A percentile compares a stretch with the other conserved stretches of the same genome.
These are phyloP conservation scores for Jackrogersella minutella DNA, from an alignment of 495 filamentous ascomycete species.

Conservation along the genomic window DNA sequence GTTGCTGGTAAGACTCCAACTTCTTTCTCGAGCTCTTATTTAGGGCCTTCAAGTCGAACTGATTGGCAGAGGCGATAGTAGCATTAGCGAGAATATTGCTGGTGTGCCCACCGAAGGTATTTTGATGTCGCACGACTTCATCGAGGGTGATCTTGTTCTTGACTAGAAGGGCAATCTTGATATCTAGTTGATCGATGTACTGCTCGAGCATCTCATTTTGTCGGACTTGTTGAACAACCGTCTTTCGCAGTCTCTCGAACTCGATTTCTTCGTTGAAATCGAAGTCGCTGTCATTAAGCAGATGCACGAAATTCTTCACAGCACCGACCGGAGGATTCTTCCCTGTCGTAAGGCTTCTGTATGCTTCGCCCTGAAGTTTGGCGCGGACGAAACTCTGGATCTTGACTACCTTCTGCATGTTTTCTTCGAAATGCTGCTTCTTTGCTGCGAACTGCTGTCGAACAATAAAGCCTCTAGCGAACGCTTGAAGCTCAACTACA, in stretches of 20 bases:
- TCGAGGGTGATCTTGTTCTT: slow-evolving; percentile 99
- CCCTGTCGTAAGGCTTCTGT: slow-evolving; percentile 94
- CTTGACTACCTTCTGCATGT: slow-evolving; percentile 99
- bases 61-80: slow-evolving; percentile 86
- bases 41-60: slow-evolving; percentile 94
- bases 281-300: slow-evolving; percentile 97
- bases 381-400: slow-evolving; percentile 95
- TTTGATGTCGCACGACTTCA: slow-evolving; percentile 96
- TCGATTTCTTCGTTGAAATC: slow-evolving; percentile 99
- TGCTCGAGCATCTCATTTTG: slow-evolving; percentile 97
- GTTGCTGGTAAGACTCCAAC: slow-evolving; percentile 94
- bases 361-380: slow-evolving; percentile 94
- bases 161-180: slow-evolving; percentile 97
- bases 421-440: slow-evolving; percentile 86
- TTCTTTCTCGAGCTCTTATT: slow-evolving; percentile 96
- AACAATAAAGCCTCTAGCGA: slow-evolving; percentile 75
- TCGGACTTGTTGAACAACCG: slow-evolving; percentile 93
- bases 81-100: slow-evolving; percentile 86
- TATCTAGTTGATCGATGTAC: slow-evolving; percentile 97
- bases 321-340: slow-evolving; percentile 97
- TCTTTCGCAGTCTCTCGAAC: slow-evolving; percentile 90
- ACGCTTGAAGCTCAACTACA: slow-evolving; percentile 77
- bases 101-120: slow-evolving; percentile 91
- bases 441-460: slow-evolving; percentile 81
- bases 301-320: slow-evolving; percentile 96